phyloP scores from a whole-genome alignment of 1,139 yeast species.

The Yarrowia galli region DNA sequence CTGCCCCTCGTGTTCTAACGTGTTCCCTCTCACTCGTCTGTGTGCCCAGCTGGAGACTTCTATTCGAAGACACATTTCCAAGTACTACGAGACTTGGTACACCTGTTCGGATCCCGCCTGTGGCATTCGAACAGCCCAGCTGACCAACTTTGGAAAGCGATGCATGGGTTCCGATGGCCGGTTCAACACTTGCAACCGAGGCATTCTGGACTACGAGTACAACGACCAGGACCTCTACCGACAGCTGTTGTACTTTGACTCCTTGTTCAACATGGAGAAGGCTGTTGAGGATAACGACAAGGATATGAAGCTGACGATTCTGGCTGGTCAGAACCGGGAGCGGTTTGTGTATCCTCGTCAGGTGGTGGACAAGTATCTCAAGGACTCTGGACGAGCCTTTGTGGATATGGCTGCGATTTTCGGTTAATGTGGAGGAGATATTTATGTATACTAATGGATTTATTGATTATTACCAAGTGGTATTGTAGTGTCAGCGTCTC shows the following conservation, averaged over 20 bases:
- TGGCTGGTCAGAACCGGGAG: constrained; percentile 80
- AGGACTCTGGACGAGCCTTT: constrained; percentile 87
- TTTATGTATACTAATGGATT: constrained; percentile 32
- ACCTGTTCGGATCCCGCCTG: constrained; percentile 87
- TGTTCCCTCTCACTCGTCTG: constrained; percentile 61
- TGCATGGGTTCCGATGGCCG: constrained; percentile 74
- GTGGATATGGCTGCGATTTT: constrained; percentile 88
- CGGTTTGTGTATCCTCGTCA: constrained; percentile 63
- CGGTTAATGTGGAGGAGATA: constrained; percentile 30
- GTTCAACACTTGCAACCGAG: constrained; percentile 64
- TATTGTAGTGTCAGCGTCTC: background rate
- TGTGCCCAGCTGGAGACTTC: constrained; percentile 76
- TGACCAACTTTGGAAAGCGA: constrained; percentile 87
- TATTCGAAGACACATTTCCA: constrained; percentile 71
- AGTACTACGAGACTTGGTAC: constrained; percentile 86
- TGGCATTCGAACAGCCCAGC: constrained; percentile 79
- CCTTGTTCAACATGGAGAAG: constrained; percentile 83
- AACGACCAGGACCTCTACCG: constrained; percentile 83
- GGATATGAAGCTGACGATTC: constrained; percentile 68
- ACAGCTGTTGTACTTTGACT: constrained; percentile 79
- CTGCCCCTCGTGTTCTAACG: constrained; percentile 66
- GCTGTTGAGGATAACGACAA: constrained; percentile 59
- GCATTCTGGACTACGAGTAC: constrained; percentile 80
- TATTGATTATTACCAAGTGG: background rate
- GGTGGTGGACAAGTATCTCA: constrained; percentile 77